Evolutionary conservation across 805 yeast species (phyloP).

Genomic region (Wickerhamomyces pijperi): DNA sequence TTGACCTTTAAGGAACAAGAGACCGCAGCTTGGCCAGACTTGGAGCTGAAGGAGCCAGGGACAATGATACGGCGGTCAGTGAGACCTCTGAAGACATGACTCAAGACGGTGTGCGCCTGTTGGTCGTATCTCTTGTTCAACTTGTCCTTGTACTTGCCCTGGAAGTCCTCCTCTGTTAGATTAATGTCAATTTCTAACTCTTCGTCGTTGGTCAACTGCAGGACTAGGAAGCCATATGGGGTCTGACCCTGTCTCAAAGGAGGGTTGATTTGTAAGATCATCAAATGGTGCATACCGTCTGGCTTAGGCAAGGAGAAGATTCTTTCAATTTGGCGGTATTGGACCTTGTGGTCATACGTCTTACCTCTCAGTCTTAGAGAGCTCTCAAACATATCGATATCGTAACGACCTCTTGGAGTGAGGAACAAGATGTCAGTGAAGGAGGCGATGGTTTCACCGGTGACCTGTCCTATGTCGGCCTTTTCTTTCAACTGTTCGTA

Average conservation of each 20-base stretch:
- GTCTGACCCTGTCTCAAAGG: constrained; percentile 98
- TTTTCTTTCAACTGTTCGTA: constrained; percentile 86
- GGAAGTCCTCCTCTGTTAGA: constrained; percentile 71
- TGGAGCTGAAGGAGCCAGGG: constrained; percentile 74
- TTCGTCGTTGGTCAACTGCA: constrained; percentile 86
- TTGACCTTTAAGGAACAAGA: constrained; percentile 89
- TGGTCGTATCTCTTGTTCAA: constrained; percentile 70
- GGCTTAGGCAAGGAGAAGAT: constrained; percentile 89
- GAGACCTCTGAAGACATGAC: constrained; percentile 82
- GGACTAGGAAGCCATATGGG: constrained; percentile 80
- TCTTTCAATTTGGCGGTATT: constrained; percentile 80
- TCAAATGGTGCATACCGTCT: constrained; percentile 81
- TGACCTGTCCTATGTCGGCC: constrained; percentile 88
- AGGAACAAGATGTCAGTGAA: constrained; percentile 84
- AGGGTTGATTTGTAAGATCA: constrained; percentile 88
- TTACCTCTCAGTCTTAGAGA: constrained; percentile 91
- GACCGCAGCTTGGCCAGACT: constrained; percentile 74
- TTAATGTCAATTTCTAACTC: constrained; percentile 86
- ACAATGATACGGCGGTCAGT: constrained; percentile 76
- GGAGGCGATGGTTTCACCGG: constrained; percentile 92
- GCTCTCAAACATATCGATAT: constrained; percentile 82
- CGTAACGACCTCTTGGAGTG: constrained; percentile 98
- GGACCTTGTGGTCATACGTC: constrained; percentile 93
- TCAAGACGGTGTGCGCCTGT: constrained; percentile 75
- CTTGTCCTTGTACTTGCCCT: constrained; percentile 62